phyloP scores from a whole-genome alignment of 306 rosid species.

The Fragaria ananassa region DNA sequence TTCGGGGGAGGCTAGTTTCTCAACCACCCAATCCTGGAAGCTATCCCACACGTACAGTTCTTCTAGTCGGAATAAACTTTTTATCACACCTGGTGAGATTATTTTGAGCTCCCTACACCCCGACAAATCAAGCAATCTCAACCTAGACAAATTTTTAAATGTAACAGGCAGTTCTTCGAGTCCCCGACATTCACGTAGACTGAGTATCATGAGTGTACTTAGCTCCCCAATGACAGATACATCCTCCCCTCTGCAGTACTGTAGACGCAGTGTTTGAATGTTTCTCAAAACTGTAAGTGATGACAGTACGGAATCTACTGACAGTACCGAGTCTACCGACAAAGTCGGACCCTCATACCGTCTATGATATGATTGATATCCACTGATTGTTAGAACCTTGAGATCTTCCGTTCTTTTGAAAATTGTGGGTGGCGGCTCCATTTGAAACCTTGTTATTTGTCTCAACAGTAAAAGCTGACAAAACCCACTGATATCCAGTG shows the following conservation, averaged over 20 bases:
- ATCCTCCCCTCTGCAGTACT: background rate
- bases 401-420: background rate
- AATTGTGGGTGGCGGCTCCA: background rate
- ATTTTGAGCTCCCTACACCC: background rate
- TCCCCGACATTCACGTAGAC: background rate
- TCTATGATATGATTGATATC: no score
- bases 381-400: background rate
- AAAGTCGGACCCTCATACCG: no score
- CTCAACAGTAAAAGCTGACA: background rate
- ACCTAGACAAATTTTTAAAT: background rate
- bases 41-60: constrained; percentile 1
- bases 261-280: background rate
- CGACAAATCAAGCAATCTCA: background rate
- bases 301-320: no score
- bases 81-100: constrained; percentile 4
- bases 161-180: background rate
- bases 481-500: background rate
- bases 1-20: background rate
- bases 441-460: no score
- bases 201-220: background rate
- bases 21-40: background rate
- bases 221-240: constrained; percentile 5
- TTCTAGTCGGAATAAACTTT: background rate
- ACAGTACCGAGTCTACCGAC: no score
- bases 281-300: background rate